These are phyloP conservation scores for Fusarium penzigii DNA, from an alignment of 2,329 filamentous ascomycete species.

Conservation along the genomic window DNA sequence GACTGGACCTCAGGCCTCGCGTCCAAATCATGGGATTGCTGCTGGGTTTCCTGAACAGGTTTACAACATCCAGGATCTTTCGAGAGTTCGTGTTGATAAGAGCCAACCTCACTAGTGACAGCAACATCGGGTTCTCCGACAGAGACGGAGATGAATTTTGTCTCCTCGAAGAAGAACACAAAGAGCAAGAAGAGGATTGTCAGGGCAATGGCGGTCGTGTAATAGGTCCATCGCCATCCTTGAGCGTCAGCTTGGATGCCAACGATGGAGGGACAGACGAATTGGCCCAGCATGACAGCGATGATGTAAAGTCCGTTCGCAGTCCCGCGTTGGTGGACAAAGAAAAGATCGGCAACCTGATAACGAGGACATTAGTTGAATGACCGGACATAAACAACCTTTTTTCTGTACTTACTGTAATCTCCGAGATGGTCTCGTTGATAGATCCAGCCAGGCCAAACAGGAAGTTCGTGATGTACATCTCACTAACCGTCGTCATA, in stretches of 20 bases:
- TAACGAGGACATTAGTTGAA: not conserved
- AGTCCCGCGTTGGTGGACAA: constrained; percentile 27
- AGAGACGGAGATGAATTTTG: constrained; percentile 22
- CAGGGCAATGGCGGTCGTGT: constrained; percentile 14
- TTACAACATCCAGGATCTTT: not conserved
- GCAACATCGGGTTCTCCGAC: not conserved
- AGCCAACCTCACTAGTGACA: too few relatives aligned
- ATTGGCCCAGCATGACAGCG: constrained; percentile 24
- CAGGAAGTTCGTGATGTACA: constrained; percentile 1
- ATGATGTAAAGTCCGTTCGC: constrained; percentile 30
- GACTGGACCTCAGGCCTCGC: not conserved
- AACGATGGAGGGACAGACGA: constrained; percentile 29
- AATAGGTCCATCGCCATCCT: constrained; percentile 18
- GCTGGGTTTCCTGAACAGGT: not conserved
- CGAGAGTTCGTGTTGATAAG: not conserved
- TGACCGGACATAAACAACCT: too few relatives aligned
- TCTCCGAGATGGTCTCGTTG: constrained; percentile 38
- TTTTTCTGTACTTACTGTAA: constrained; percentile 24
- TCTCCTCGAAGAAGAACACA: constrained; percentile 22
- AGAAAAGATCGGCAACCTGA: constrained; percentile 32
- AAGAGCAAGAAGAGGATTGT: constrained; percentile 17
- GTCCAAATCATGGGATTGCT: not conserved
- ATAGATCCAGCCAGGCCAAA: constrained; percentile 37
- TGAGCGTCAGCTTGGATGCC: constrained; percentile 13
- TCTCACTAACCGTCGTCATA: not conserved